Conservation (phyloP, 2,329 filamentous ascomycete species). For the Chrysoporthe cubensis region DNA sequence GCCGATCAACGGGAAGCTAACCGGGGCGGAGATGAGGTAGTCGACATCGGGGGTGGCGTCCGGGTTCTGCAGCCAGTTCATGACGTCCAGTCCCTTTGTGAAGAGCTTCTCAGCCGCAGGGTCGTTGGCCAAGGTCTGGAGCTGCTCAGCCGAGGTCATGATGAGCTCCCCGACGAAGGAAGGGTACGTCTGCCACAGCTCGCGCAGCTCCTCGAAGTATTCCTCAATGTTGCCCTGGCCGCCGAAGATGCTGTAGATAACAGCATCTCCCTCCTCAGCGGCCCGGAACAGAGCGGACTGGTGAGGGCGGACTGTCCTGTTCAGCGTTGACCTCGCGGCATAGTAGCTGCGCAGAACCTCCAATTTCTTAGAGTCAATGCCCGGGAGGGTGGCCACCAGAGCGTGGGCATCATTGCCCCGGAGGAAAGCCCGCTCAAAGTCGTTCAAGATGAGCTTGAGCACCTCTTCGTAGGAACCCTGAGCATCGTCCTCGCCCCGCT, state of each 20-base stretch:
- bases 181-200: conserved; percentile 88
- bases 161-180: conserved; percentile 89
- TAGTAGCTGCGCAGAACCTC: conserved; percentile 91
- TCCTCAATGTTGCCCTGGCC: conserved; percentile 99
- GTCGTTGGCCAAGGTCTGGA: conserved; percentile 83
- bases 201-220: conserved; percentile 96
- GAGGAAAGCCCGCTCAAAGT: conserved; percentile 95
- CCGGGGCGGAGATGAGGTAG: conserved; percentile 91
- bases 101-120: conserved; percentile 92
- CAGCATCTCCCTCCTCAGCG: conserved; percentile 79
- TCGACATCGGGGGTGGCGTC: conserved; percentile 92
- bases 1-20: conserved; percentile 95
- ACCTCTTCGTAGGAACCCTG: conserved; percentile 91
- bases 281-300: conserved; percentile 92
- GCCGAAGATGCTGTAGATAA: conserved; percentile 92
- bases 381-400: conserved; percentile 80
- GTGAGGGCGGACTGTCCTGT: conserved; percentile 86
- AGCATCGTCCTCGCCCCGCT: conserved; percentile 87
- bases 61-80: conserved; percentile 87
- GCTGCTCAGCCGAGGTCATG: conserved; percentile 76
- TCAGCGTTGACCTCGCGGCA: conserved; percentile 79
- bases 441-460: conserved; percentile 87
- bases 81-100: conserved; percentile 92
- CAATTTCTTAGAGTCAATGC: conserved; percentile 91
- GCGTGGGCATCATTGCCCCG: conserved; percentile 96